Evolutionary conservation across 2,329 filamentous ascomycete species (phyloP), one percentile per base, ranked within the genome.

Genomic region (Lachnellula suecica): DNA sequence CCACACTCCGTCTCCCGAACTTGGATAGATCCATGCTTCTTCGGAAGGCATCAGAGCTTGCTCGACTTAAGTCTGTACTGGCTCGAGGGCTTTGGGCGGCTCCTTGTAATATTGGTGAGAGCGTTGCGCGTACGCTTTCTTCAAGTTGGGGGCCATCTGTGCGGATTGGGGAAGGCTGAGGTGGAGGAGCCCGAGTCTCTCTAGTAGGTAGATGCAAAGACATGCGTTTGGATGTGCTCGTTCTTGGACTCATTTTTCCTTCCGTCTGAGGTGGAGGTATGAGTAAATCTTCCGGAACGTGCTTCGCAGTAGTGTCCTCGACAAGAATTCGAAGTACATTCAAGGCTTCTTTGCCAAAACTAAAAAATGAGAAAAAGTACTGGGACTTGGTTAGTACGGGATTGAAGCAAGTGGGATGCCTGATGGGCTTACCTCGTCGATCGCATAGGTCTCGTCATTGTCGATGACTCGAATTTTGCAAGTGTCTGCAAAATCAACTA

Each of bases 341-440:
- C 57, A 96, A 83, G 13, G 91, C 93, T 63, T 96, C 89, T 63
- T 88, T 85, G 6, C 91, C 91, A 57, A 86, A 86, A 60, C 83
- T 88, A 68, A 97, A 96, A 71, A 97, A 97, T 0, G 92, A 94
- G 70, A 99, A 97, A 69, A 95, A 97, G 68, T 97, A 97, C 84
- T 92, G 54, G 10, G 41, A 34, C 56, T 41, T 37, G 27, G 25
- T 49, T 34, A 23, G 53, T 19, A 46, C 2, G 25, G 31, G 15
- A 24, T 17, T 23, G 13, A 43, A 9, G 53, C 23, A 6, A n/a
- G 15, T 4, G n/a, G 5, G 3, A 3, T 53, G 15, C 17, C 10
- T 19, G 19, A 19, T 31, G 20, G 6, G 66, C 73, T 58, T 74
- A 90, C 89, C 78, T 99, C 94, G 64, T 99, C 94, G 58, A 97